A percentile compares a stretch with the other conserved stretches of the same genome.
These are phyloP conservation scores for Boletus subparvulus DNA, from an alignment of 768 basidiomycete genomes.

Conservation along the genomic window DNA sequence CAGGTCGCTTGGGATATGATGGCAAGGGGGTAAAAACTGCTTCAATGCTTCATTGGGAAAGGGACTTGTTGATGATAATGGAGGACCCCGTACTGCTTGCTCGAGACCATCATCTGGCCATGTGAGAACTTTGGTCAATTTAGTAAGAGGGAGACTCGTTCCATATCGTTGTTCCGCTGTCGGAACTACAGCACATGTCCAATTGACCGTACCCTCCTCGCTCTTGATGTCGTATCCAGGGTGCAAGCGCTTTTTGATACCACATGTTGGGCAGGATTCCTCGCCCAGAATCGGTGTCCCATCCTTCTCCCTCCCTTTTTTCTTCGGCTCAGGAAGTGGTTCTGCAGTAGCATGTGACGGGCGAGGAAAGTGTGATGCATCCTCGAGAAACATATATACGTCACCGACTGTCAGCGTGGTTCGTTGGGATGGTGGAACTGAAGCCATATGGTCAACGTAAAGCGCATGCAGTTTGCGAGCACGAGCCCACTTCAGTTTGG, in stretches of 20 bases:
- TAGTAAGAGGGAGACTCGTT: constrained; percentile 15
- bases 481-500: constrained; percentile 40
- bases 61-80: neutral
- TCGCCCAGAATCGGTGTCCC: constrained; percentile 19
- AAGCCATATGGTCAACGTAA: constrained; percentile 33
- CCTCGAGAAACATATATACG: constrained; percentile 46
- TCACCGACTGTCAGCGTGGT: constrained; percentile 39
- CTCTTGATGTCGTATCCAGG: constrained; percentile 22
- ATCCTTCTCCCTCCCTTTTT: constrained; percentile 27
- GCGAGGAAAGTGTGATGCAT: constrained; percentile 40
- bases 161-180: constrained; percentile 19
- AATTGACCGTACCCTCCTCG: constrained; percentile 16
- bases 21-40: constrained; percentile 11
- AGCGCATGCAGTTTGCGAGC: constrained; percentile 41
- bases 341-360: constrained; percentile 14
- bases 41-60: constrained; percentile 2
- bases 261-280: constrained; percentile 28
- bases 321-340: constrained; percentile 19
- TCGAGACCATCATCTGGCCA: constrained; percentile 20
- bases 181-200: constrained; percentile 29
- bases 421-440: constrained; percentile 17
- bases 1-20: constrained; percentile 23
- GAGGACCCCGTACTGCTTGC: constrained; percentile 10
- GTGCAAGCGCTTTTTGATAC: constrained; percentile 31
- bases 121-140: constrained; percentile 16